A percentile compares a stretch with the other conserved stretches of the same genome.
phyloP scores from a whole-genome alignment of 257 asterid species.

The Solanum ahanhuiri region DNA sequence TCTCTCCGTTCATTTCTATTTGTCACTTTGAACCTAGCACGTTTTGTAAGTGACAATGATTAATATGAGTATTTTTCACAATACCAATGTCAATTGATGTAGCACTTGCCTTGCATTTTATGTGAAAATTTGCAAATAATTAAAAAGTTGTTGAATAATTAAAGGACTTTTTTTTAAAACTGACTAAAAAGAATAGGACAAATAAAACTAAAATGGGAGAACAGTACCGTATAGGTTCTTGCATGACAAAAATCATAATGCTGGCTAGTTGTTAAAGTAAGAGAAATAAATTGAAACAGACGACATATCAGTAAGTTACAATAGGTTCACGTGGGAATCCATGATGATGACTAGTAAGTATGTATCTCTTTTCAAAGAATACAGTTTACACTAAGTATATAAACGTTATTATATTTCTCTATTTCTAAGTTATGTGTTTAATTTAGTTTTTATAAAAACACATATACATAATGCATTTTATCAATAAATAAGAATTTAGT shows the following conservation, averaged over 20 bases:
- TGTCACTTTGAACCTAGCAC: background rate
- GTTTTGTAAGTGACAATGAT: too few species aligned
- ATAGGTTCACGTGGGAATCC: background rate
- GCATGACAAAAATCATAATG: background rate
- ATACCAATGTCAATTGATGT: background rate
- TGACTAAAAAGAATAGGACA: too few species aligned
- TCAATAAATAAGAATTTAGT: too few species aligned
- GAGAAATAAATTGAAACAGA: too few species aligned
- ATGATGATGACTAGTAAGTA: background rate
- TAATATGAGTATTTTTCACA: too few species aligned
- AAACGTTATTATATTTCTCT: background rate
- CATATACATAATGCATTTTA: too few species aligned
- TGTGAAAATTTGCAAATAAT: background rate
- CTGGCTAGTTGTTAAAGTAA: too few species aligned
- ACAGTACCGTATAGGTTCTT: background rate
- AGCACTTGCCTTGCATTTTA: background rate
- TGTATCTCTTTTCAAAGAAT: background rate
- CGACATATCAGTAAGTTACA: background rate
- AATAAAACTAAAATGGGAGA: background rate
- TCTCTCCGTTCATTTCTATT: background rate
- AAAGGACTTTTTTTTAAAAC: too few species aligned
- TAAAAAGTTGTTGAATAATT: background rate
- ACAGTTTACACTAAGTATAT: too few species aligned
- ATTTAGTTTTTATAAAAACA: too few species aligned
- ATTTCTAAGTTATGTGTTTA: background rate